These are phyloP conservation scores for Talaromyces sp. DNA, from an alignment of 2,329 filamentous ascomycete species.

Conservation along the genomic window DNA sequence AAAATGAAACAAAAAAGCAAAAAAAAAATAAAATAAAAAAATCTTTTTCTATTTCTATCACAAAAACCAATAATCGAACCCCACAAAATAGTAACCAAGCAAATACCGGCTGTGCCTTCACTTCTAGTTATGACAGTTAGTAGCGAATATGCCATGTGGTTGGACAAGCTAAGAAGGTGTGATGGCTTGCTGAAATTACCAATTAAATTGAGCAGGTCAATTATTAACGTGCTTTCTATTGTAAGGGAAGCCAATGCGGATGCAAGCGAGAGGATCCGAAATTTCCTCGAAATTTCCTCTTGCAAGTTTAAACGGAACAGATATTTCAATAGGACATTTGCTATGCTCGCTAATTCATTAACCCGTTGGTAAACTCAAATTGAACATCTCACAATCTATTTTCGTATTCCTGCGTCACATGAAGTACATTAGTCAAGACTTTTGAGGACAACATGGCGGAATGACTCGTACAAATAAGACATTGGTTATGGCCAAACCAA, in stretches of 20 bases:
- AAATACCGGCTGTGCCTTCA: no score
- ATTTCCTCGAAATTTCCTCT: not conserved
- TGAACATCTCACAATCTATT: not conserved
- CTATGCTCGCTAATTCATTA: not conserved
- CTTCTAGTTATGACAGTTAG: not conserved
- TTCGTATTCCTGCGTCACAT: not conserved
- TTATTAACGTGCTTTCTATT: no score
- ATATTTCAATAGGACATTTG: not conserved
- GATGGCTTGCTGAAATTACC: not conserved
- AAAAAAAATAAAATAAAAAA: not conserved
- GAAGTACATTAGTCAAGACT: not conserved
- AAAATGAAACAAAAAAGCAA: not conserved
- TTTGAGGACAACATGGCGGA: not conserved
- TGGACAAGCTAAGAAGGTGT: not conserved
- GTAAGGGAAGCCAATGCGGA: no score
- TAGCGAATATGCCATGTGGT: not conserved
- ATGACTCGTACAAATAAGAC: not conserved
- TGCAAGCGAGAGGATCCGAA: not conserved
- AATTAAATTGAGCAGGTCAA: not conserved
- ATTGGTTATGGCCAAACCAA: not conserved
- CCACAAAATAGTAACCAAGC: not conserved
- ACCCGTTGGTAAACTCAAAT: not conserved
- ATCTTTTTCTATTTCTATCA: no score
- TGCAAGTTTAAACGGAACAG: not conserved
- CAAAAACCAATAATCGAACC: not conserved